phyloP scores from a whole-genome alignment of 106 monocot species.

The Allium fistulosum region DNA sequence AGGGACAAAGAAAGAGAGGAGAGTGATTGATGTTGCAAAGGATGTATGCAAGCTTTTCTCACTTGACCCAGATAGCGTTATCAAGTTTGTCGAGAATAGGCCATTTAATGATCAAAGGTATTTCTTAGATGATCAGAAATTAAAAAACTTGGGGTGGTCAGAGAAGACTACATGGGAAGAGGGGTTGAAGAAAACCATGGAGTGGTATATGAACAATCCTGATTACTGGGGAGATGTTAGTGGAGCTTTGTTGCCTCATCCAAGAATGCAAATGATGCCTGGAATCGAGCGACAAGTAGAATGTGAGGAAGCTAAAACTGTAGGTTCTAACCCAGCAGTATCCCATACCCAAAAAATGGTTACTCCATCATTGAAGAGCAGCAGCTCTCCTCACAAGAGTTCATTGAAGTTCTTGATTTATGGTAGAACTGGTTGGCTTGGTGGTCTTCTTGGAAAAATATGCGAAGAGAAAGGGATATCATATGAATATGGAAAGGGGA shows the following conservation, averaged over 20 bases:
- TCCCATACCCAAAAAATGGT: slow-evolving; percentile 14
- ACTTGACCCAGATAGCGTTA: slow-evolving; percentile 7
- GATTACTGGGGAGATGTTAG: slow-evolving; percentile 29
- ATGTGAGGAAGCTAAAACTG: slow-evolving; percentile 5
- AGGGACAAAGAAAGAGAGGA: slow-evolving; percentile 28
- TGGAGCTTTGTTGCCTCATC: slow-evolving; percentile 26
- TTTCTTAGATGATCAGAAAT: slow-evolving; percentile 29
- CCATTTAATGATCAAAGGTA: slow-evolving; percentile 33
- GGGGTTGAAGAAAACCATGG: slow-evolving; percentile 21
- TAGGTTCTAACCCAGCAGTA: neutral
- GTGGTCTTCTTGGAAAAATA: slow-evolving; percentile 23
- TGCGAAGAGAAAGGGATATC: slow-evolving; percentile 22
- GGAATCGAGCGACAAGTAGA: slow-evolving; percentile 22
- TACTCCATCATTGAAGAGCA: slow-evolving; percentile 1
- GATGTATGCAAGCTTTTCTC: slow-evolving; percentile 32
- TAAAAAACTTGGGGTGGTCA: slow-evolving; percentile 28
- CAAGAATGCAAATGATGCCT: slow-evolving; percentile 26
- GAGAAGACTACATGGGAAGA: slow-evolving; percentile 23
- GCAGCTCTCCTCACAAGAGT: neutral
- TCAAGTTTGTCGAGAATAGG: slow-evolving; percentile 25
- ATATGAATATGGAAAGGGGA: slow-evolving; percentile 24
- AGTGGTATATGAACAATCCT: slow-evolving; percentile 27
- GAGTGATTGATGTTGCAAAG: slow-evolving; percentile 31
- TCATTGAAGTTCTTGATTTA: slow-evolving; percentile 27
- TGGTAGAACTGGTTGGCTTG: slow-evolving; percentile 27